These are phyloP conservation scores for Trichoderma cornu-damae DNA, from an alignment of 2,329 filamentous ascomycete genomes.

Conservation along the genomic window DNA sequence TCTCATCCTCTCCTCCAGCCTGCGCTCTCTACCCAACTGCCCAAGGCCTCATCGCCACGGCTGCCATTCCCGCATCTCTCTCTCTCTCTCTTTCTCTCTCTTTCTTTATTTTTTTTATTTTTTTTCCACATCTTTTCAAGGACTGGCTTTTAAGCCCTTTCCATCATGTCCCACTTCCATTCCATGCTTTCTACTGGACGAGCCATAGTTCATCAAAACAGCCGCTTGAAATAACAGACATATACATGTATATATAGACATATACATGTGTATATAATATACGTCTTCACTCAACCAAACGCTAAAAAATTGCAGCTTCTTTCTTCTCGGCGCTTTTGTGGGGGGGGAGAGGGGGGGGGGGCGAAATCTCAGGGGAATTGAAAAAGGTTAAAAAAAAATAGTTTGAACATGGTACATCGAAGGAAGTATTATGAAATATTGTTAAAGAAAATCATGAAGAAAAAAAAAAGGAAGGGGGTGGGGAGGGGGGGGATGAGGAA, in stretches of 20 bases:
- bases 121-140: no score
- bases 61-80: neutral
- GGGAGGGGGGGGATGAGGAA: conserved; percentile 18
- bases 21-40: neutral
- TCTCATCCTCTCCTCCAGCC: neutral
- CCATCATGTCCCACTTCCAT: neutral
- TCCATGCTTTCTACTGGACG: neutral
- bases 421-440: conserved; percentile 18
- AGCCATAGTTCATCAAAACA: conserved; percentile 7
- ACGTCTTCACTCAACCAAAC: neutral
- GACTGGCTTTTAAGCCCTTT: neutral
- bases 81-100: neutral
- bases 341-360: no score
- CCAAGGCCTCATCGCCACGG: neutral
- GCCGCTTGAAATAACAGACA: conserved; percentile 3
- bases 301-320: neutral
- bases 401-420: conserved; percentile 18
- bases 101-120: neutral
- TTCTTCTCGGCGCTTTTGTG: conserved; percentile 13
- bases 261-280: neutral
- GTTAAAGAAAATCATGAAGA: conserved; percentile 17
- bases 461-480: conserved; percentile 19
- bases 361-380: conserved; percentile 4
- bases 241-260: neutral
- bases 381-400: neutral